Evolutionary conservation across 2,329 filamentous ascomycete genomes (phyloP).

Genomic region (Diaporthe eres): DNA sequence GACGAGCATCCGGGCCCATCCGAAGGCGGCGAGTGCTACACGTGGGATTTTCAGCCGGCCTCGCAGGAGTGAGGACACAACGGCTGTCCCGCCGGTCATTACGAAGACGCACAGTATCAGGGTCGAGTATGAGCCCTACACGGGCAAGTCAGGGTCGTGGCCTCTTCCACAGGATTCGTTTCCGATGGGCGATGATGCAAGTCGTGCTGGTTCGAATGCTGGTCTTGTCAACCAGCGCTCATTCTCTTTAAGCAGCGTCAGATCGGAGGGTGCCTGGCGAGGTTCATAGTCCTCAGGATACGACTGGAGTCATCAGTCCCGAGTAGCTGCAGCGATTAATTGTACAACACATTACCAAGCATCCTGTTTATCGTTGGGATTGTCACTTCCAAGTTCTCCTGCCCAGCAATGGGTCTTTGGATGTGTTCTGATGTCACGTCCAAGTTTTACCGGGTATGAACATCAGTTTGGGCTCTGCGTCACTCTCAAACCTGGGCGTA

Average conservation of each 20-base stretch:
- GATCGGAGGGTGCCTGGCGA: background rate
- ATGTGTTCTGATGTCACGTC: background rate
- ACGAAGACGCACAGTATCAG: constrained; percentile 24
- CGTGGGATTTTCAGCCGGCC: constrained; percentile 11
- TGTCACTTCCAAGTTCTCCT: background rate
- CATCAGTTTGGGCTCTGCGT: background rate
- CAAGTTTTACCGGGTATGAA: background rate
- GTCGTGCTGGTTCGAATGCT: background rate
- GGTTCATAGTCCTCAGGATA: background rate
- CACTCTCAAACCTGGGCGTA: too few species aligned
- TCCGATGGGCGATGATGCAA: background rate
- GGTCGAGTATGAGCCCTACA: constrained; percentile 7
- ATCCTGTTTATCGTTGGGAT: background rate
- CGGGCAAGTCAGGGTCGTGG: constrained; percentile 5
- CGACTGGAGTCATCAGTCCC: background rate
- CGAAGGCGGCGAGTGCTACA: background rate
- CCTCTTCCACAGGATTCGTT: background rate
- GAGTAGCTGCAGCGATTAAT: constrained; percentile 19
- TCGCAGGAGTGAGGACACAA: constrained; percentile 13
- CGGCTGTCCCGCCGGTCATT: background rate
- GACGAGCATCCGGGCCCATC: constrained; percentile 11
- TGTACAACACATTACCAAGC: background rate
- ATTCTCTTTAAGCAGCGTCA: constrained; percentile 10
- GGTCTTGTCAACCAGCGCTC: background rate
- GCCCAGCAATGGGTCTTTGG: background rate